A percentile compares a stretch with the other conserved stretches of the same genome.
Evolutionary conservation across 257 asterid genomes (phyloP).

Genomic region (Ilex asprella): DNA sequence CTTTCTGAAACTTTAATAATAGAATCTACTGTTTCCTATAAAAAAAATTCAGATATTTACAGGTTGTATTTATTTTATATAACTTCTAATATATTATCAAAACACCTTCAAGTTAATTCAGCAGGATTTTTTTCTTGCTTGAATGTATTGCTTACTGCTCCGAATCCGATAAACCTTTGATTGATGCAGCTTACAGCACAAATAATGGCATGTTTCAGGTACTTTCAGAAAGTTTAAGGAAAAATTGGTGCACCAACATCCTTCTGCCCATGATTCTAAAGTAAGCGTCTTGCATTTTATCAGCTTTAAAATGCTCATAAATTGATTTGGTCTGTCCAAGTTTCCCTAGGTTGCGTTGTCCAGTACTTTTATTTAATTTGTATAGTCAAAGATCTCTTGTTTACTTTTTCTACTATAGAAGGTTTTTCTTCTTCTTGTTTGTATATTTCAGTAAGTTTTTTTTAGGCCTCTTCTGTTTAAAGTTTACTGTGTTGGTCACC

Average conservation of each 20-base stretch:
- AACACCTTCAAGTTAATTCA: too few relatives aligned
- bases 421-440: not conserved
- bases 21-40: too few relatives aligned
- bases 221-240: conserved; percentile 91
- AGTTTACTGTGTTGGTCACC: not conserved
- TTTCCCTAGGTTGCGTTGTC: not conserved
- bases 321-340: not conserved
- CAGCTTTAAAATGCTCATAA: not conserved
- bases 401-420: too few relatives aligned
- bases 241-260: conserved; percentile 47
- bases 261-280: conserved; percentile 47
- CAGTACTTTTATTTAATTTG: not conserved
- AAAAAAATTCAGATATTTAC: too few relatives aligned
- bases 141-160: conserved; percentile 3
- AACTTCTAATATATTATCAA: too few relatives aligned
- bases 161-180: not conserved
- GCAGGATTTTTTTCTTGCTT: not conserved
- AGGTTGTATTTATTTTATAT: too few relatives aligned
- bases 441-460: not conserved
- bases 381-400: too few relatives aligned
- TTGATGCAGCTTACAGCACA: conserved; percentile 2
- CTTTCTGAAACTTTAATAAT: too few relatives aligned
- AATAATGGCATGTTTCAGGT: conserved; percentile 44
- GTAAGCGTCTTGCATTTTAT: conserved; percentile 26
- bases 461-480: not conserved